Evolutionary conservation across 1,284 basidiomycete genomes (phyloP).

Genomic region (Irpex sp.): DNA sequence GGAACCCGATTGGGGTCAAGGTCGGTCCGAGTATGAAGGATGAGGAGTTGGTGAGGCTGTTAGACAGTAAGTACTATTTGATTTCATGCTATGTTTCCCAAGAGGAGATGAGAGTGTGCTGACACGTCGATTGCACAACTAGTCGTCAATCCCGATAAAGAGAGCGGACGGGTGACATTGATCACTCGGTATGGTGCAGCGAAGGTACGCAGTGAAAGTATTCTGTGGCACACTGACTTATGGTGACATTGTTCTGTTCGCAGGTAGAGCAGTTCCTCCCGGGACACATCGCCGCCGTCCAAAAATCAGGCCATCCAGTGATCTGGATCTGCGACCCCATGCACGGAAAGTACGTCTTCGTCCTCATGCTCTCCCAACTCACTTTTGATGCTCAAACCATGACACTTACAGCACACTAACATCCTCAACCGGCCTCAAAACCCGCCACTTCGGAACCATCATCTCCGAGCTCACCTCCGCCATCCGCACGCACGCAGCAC

Average conservation of each 20-base stretch:
- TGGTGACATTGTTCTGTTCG: too few relatives aligned
- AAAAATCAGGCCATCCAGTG: conserved; percentile 77
- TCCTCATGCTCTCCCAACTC: not conserved
- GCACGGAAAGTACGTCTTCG: conserved; percentile 81
- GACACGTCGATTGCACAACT: not conserved
- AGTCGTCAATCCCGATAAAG: conserved; percentile 86
- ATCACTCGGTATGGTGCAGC: conserved; percentile 91
- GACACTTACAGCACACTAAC: conserved; percentile 65
- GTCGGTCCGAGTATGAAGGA: conserved; percentile 85
- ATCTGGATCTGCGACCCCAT: conserved; percentile 97
- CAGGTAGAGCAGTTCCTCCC: conserved; percentile 78
- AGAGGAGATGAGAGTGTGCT: not conserved
- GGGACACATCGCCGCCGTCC: conserved; percentile 81
- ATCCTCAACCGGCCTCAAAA: conserved; percentile 76
- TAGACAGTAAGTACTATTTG: conserved; percentile 57
- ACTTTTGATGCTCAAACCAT: not conserved
- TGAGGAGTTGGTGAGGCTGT: conserved; percentile 75
- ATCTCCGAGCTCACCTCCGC: conserved; percentile 83
- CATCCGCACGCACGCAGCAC: conserved; percentile 73
- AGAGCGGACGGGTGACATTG: conserved; percentile 81
- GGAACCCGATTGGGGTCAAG: conserved; percentile 96
- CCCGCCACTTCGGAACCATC: conserved; percentile 88
- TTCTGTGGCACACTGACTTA: too few relatives aligned
- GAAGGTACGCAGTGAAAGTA: conserved; percentile 46
- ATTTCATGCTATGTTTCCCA: not conserved